Base-by-base conservation (phyloP, 495 filamentous ascomycete species). In the Terfezia claveryi region DNA sequence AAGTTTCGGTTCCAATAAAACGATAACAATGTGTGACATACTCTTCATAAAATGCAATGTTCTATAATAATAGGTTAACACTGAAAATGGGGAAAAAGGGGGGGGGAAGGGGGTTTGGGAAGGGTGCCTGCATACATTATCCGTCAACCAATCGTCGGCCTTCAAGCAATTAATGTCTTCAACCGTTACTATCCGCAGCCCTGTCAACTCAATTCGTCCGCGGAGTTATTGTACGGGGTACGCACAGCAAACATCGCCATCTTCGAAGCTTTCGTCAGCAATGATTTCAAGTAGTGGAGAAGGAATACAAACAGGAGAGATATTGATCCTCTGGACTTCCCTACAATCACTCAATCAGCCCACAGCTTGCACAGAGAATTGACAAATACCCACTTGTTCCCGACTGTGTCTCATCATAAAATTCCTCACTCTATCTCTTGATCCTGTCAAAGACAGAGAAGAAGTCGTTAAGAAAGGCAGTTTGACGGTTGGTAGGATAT, bases 111-210 rank as follows among this genome's bases (percentile, higher is more conserved):
- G 20, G 20, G 20, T 7, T 32, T 23, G 8, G 12, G 12, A 32
- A 32, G 37, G 37, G 56, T 50, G 23, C 14, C 12, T 56, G 68
- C 80, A 55, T 76, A 93, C 87, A 71, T 94, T 94, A 67, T 98
- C 91, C n/a, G 89, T 96, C 51, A 98, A 72, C 91, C 91, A 98
- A 71, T 95, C 92, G 66, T 83, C 72, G 27, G 27, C 27, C 70
- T 84, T 89, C 50, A 98, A 74, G 36, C 80, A 80, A 66, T 83
- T 81, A 58, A 95, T 76, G 68, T 98, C 91, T 63, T 89, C 85
- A 64, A 77, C 74, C 53, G 80, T 87, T 62, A 88, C 82, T 85
- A 56, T 56, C 36, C 37, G 53, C 36, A 56, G 52, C 54, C 51
- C 58, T 36, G 36, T 55, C 52, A 52, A 41, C 60, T 27, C 67